Evolutionary conservation across 768 basidiomycete species (phyloP).

Genomic region (Exsudoporus frostii): DNA sequence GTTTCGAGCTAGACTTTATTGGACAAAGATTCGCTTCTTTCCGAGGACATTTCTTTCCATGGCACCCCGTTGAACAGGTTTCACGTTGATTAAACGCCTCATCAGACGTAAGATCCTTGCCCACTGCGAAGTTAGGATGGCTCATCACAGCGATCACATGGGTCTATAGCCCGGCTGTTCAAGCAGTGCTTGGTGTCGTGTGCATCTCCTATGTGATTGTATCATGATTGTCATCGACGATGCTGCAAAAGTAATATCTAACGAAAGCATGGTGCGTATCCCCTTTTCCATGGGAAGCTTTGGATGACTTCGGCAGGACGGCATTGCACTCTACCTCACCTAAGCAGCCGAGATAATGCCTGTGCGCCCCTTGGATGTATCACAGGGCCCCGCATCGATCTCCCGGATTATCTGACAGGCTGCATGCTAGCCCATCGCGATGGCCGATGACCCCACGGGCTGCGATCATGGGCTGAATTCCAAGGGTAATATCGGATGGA

Average conservation of each 20-base stretch:
- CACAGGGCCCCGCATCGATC: neutral
- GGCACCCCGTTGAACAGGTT: neutral
- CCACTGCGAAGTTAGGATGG: neutral
- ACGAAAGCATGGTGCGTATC: neutral
- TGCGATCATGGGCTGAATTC: neutral
- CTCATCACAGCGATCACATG: conserved; percentile 1
- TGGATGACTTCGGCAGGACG: conserved; percentile 6
- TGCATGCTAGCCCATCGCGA: neutral
- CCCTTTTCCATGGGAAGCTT: neutral
- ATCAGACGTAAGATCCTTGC: conserved; percentile 9
- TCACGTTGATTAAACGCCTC: neutral
- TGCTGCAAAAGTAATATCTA: neutral
- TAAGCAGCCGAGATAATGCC: neutral
- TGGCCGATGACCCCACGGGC: neutral
- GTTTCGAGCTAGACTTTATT: neutral
- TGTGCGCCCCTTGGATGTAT: neutral
- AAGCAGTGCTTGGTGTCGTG: neutral
- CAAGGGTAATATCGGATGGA: neutral
- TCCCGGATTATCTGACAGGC: neutral
- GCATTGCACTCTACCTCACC: neutral
- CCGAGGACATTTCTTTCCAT: neutral
- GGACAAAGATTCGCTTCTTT: neutral
- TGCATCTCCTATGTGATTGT: conserved; percentile 7
- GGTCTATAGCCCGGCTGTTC: neutral
- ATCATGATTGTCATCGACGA: neutral